These are phyloP conservation scores for Suhomyces kunorum DNA, from an alignment of 1,139 yeast species.

Conservation along the genomic window DNA sequence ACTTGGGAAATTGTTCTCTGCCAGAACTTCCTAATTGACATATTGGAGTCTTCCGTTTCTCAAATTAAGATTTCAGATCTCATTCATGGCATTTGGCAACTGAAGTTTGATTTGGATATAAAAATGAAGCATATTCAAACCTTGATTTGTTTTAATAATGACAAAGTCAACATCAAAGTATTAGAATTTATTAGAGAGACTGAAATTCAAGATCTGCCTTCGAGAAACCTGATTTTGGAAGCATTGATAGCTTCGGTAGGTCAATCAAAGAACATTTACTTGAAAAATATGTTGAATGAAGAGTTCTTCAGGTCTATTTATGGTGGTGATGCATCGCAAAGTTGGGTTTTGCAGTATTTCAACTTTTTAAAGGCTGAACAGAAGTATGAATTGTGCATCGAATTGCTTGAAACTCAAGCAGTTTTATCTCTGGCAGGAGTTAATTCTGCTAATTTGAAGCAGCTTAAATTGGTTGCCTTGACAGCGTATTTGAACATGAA, in stretches of 20 bases:
- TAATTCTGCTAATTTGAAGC: constrained; percentile 13
- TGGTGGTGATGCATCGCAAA: constrained; percentile 13
- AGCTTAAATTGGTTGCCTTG: constrained; percentile 16
- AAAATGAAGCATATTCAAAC: constrained; percentile 20
- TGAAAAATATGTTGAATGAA: constrained; percentile 18
- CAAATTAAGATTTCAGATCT: constrained; percentile 26
- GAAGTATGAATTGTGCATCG: constrained; percentile 13
- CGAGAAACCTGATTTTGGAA: constrained; percentile 1
- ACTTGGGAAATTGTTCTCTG: constrained; percentile 42
- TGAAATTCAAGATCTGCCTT: constrained; percentile 12
- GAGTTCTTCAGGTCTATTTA: constrained; percentile 17
- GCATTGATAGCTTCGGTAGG: constrained; percentile 17
- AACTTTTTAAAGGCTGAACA: constrained; percentile 18
- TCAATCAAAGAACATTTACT: constrained; percentile 25
- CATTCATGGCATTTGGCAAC: constrained; percentile 28
- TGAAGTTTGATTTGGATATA: constrained; percentile 20
- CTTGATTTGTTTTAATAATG: constrained; percentile 29
- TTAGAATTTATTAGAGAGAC: constrained; percentile 19
- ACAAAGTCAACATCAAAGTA: constrained; percentile 31
- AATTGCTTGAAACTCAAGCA: constrained; percentile 14
- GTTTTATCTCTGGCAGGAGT: constrained; percentile 3
- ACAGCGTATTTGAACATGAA: constrained; percentile 19
- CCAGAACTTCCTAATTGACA: constrained; percentile 28
- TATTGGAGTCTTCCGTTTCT: constrained; percentile 4
- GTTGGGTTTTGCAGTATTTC: constrained; percentile 26